phyloP scores from a whole-genome alignment of 148 eudicot species.

The Oxyria digyna region DNA sequence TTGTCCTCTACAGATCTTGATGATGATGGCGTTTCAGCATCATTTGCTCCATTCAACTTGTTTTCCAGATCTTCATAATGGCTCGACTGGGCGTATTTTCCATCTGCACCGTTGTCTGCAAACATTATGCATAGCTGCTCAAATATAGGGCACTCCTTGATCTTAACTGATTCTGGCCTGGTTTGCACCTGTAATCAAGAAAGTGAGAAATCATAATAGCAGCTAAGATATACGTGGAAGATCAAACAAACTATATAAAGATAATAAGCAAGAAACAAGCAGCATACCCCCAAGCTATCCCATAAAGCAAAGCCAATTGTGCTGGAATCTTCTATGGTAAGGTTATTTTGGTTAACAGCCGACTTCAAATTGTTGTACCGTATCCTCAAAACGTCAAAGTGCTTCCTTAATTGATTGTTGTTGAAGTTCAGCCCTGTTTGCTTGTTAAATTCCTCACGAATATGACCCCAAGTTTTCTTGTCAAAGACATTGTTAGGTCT shows the following conservation, averaged over 20 bases:
- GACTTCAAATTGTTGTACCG: conserved; percentile 62
- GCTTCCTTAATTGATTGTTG: conserved; percentile 74
- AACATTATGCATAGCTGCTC: conserved; percentile 66
- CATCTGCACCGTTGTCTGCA: conserved; percentile 51
- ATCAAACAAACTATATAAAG: background rate
- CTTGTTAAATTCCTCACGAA: conserved; percentile 56
- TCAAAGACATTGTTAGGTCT: conserved; percentile 62
- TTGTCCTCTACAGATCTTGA: conserved; percentile 18
- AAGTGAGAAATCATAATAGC: background rate
- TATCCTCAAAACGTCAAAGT: conserved; percentile 62
- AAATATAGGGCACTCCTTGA: conserved; percentile 65
- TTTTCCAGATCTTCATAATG: conserved; percentile 47
- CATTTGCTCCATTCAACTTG: conserved; percentile 18
- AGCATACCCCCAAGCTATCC: conserved; percentile 52
- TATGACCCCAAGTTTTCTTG: conserved; percentile 68
- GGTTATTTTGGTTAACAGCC: conserved; percentile 34
- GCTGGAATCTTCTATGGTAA: conserved; percentile 48
- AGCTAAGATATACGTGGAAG: background rate
- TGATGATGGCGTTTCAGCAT: conserved; percentile 25
- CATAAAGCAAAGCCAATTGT: conserved; percentile 50
- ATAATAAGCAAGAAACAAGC: background rate
- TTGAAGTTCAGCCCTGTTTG: conserved; percentile 55
- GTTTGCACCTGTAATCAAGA: conserved; percentile 30
- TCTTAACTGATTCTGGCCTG: conserved; percentile 38
- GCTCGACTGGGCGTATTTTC: conserved; percentile 81